Percentiles rank a stretch among this genome's conserved stretches.
Evolutionary conservation across 2,329 filamentous ascomycete genomes (phyloP).

Genomic region (Alternaria panax): DNA sequence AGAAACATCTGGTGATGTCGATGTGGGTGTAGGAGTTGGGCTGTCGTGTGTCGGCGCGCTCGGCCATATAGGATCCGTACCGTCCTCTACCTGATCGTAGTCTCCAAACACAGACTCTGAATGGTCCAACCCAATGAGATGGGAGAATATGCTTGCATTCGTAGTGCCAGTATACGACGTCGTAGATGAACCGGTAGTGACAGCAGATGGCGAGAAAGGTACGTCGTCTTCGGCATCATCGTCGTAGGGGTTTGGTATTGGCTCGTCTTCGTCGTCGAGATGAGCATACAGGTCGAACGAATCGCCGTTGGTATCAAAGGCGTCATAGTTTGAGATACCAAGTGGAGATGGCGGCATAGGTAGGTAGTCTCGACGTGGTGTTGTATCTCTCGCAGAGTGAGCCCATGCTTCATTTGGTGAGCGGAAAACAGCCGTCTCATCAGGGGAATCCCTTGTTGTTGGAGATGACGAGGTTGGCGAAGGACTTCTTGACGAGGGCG

Average conservation of each 20-base stretch:
- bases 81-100: conserved; percentile 38
- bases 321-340: conserved; percentile 54
- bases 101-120: conserved; percentile 32
- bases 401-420: conserved; percentile 47
- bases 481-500: conserved; percentile 27
- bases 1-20: conserved; percentile 29
- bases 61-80: conserved; percentile 32
- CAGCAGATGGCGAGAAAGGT: conserved; percentile 24
- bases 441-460: conserved; percentile 9
- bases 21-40: not conserved
- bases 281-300: conserved; percentile 38
- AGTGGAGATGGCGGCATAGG: conserved; percentile 50
- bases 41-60: conserved; percentile 7
- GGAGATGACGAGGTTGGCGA: conserved; percentile 26
- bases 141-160: conserved; percentile 21
- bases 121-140: conserved; percentile 32
- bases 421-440: conserved; percentile 20
- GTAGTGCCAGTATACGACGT: conserved; percentile 10
- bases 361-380: conserved; percentile 35
- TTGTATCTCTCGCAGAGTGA: conserved; percentile 24
- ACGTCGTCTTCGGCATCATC: conserved; percentile 22
- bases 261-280: conserved; percentile 41
- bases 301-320: conserved; percentile 50
- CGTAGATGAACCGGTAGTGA: conserved; percentile 15
- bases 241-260: conserved; percentile 10